A percentile compares a stretch with the other conserved stretches of the same genome.
phyloP scores from a whole-genome alignment of 257 asterid species.

The Nicotiana tomentosiformis region DNA sequence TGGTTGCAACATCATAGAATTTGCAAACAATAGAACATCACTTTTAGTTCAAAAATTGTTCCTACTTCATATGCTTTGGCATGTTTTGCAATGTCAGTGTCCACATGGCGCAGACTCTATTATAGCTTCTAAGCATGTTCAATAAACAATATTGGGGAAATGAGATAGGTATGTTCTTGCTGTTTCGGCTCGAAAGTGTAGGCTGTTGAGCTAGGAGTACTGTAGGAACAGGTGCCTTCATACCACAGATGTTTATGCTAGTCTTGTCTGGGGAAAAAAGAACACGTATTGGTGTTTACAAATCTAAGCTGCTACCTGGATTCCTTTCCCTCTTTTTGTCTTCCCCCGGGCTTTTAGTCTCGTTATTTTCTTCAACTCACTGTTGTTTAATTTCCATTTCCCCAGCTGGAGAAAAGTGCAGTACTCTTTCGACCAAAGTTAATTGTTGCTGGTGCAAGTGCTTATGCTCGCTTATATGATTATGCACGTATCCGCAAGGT shows the following conservation, averaged over 20 bases:
- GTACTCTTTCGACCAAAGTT: slow-evolving; percentile 86
- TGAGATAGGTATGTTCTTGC: not conserved
- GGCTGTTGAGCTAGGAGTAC: not conserved
- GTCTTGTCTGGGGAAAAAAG: not conserved
- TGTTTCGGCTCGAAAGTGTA: not conserved
- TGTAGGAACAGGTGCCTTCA: not conserved
- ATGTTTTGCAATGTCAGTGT: not conserved
- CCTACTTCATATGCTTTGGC: not conserved
- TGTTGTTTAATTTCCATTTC: not conserved
- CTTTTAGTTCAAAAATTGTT: not conserved
- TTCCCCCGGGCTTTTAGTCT: not conserved
- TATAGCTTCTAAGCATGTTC: not conserved
- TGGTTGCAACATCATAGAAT: not conserved
- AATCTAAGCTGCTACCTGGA: not conserved
- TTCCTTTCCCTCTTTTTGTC: not conserved
- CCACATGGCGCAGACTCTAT: not conserved
- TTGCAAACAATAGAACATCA: not conserved
- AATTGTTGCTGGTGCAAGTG: slow-evolving; percentile 98
- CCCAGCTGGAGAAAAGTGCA: slow-evolving; percentile 91
- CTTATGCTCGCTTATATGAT: slow-evolving; percentile 91
- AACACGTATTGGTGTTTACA: not conserved
- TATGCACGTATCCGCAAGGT: slow-evolving; percentile 92
- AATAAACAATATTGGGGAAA: not conserved
- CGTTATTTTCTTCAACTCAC: not conserved
- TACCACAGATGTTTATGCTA: not conserved